A percentile compares a stretch with the other conserved stretches of the same genome.
Conservation (phyloP, 75 land plant species). For the Pinus albicaulis region DNA sequence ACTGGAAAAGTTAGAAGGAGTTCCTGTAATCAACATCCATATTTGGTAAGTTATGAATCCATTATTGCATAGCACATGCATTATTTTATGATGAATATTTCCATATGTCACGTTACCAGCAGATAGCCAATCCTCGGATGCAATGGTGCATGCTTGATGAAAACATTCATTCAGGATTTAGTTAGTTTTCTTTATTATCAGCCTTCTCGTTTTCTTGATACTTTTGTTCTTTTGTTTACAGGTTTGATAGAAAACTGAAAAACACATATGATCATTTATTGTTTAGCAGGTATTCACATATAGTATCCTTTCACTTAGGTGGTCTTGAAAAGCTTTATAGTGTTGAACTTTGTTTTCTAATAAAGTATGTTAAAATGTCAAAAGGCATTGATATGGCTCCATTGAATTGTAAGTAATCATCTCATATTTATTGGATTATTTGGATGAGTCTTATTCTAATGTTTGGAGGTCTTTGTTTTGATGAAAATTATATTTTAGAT, state of each 20-base stretch:
- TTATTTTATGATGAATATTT: neutral
- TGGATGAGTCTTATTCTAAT: neutral
- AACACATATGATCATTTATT: conserved; percentile 98
- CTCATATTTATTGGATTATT: neutral
- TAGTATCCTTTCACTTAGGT: neutral
- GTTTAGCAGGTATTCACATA: conserved; percentile 77
- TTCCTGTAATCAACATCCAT: conserved; percentile 97
- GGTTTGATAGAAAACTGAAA: conserved; percentile 97
- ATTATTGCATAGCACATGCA: neutral
- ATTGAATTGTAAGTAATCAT: neutral
- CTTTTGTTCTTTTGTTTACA: conserved; percentile 15
- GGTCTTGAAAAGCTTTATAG: neutral
- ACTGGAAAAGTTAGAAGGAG: conserved; percentile 93
- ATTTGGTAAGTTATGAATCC: conserved; percentile 70
- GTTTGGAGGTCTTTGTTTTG: neutral
- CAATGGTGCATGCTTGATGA: neutral
- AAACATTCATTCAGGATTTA: neutral
- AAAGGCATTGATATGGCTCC: neutral
- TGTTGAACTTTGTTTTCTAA: neutral
- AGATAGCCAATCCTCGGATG: neutral
- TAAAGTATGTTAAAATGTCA: neutral
- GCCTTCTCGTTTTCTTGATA: neutral
- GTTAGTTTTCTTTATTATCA: neutral
- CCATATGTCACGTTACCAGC: neutral
- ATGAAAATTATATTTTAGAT: neutral